Evolutionary conservation across 345 rosid species (phyloP).

Genomic region (Atalantia buxifolia): DNA sequence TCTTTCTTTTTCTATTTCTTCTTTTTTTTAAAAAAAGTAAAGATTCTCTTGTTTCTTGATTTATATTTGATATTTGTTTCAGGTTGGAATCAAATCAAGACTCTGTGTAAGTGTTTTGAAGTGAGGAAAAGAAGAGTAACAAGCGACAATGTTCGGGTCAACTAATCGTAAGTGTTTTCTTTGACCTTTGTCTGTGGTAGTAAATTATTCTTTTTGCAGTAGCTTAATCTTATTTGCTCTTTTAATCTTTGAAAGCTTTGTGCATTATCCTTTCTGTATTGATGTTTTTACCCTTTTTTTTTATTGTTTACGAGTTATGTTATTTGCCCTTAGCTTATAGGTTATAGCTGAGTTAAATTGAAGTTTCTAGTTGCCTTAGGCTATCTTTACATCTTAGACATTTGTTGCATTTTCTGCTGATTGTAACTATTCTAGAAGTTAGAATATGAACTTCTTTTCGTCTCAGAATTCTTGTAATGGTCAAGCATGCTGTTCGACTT

Average conservation of each 20-base stretch:
- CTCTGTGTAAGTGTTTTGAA: conserved; percentile 2
- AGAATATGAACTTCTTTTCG: not conserved
- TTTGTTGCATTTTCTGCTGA: not conserved
- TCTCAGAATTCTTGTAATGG: not conserved
- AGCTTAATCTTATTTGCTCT: not conserved
- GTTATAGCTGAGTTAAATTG: not conserved
- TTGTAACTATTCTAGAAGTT: not conserved
- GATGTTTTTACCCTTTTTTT: not conserved
- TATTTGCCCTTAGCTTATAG: not conserved
- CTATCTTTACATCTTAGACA: not conserved
- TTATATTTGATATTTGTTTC: not conserved
- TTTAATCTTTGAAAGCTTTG: not conserved
- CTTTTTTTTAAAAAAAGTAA: not conserved
- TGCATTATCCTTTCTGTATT: not conserved
- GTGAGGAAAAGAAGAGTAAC: conserved; percentile 4
- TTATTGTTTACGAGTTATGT: not conserved
- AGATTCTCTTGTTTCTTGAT: not conserved
- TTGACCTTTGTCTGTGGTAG: conserved; percentile 1
- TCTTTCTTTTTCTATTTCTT: too few relatives aligned
- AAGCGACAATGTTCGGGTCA: conserved; percentile 50
- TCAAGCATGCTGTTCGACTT: not conserved
- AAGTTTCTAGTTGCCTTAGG: not conserved
- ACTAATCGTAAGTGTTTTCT: conserved; percentile 46
- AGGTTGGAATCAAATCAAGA: conserved; percentile 16
- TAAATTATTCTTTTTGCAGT: not conserved